Evolutionary conservation across 495 filamentous ascomycete genomes (phyloP).

Genomic region (Aspergillus taichungensis): DNA sequence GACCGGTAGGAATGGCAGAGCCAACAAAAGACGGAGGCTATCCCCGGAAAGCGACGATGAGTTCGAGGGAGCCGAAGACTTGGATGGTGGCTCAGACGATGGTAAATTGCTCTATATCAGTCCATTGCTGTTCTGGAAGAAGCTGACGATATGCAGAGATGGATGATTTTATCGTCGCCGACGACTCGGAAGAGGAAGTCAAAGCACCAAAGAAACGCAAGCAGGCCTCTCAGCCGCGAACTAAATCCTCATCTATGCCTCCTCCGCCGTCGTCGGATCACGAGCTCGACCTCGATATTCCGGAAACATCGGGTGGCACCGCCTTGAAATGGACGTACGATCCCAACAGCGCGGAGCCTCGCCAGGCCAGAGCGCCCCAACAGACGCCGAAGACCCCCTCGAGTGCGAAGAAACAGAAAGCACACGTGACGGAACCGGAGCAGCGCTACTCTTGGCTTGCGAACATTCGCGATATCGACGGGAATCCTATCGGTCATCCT

Average conservation of each 20-base stretch:
- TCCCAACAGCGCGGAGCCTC: constrained; percentile 58
- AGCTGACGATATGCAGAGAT: constrained; percentile 46
- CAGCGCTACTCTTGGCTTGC: constrained; percentile 86
- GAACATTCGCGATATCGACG: constrained; percentile 70
- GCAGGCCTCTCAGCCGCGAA: constrained; percentile 42
- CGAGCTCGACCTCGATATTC: constrained; percentile 41
- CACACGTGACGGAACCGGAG: constrained; percentile 69
- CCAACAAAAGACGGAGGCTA: constrained; percentile 44
- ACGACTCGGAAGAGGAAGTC: constrained; percentile 72
- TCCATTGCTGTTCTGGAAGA: background rate
- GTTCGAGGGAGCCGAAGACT: constrained; percentile 50
- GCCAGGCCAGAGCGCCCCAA: constrained; percentile 41
- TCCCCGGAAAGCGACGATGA: constrained; percentile 55
- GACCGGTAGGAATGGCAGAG: constrained; percentile 25
- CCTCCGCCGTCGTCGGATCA: constrained; percentile 40
- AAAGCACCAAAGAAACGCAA: constrained; percentile 64
- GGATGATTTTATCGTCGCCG: constrained; percentile 75
- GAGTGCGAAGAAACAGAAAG: constrained; percentile 59
- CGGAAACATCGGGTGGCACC: constrained; percentile 56
- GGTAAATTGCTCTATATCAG: constrained; percentile 41
- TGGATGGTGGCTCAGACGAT: constrained; percentile 46
- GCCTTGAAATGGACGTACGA: constrained; percentile 82
- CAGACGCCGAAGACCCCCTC: constrained; percentile 35
- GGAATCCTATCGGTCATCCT: constrained; percentile 67
- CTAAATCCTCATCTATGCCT: constrained; percentile 47